These are phyloP conservation scores for Phaeosphaeria sp. DNA, from an alignment of 2,329 filamentous ascomycete species.

Conservation along the genomic window DNA sequence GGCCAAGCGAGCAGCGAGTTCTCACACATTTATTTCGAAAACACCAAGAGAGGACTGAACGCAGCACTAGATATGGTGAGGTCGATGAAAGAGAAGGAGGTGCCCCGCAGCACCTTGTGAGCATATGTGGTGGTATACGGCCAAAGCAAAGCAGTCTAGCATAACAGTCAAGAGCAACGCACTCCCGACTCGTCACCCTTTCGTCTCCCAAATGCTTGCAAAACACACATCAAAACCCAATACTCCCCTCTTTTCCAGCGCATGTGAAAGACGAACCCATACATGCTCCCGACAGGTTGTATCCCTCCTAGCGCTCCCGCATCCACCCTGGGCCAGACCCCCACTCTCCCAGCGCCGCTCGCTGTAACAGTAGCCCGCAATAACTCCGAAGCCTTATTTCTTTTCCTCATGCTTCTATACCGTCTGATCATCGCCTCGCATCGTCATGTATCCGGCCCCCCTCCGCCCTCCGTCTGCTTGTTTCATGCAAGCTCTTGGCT, in stretches of 20 bases:
- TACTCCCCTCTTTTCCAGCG: too few relatives aligned
- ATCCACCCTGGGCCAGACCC: not conserved
- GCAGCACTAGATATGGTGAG: constrained; percentile 35
- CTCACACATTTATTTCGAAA: constrained; percentile 44
- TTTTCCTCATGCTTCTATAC: too few relatives aligned
- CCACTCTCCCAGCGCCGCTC: not conserved
- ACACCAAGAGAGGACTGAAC: constrained; percentile 40
- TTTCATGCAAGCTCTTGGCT: not conserved
- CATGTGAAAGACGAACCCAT: too few relatives aligned
- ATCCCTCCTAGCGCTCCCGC: not conserved
- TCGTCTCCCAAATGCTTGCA: too few relatives aligned
- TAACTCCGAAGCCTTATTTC: not conserved
- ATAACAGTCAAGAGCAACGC: too few relatives aligned
- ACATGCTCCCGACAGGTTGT: too few relatives aligned
- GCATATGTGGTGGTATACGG: too few relatives aligned
- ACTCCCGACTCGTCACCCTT: too few relatives aligned
- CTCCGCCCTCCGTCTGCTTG: not conserved
- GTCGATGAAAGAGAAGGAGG: constrained; percentile 34
- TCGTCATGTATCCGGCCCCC: not conserved
- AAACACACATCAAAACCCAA: too few relatives aligned
- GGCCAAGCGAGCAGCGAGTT: constrained; percentile 47
- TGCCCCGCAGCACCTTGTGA: constrained; percentile 16
- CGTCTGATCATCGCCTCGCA: not conserved
- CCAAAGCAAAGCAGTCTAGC: too few relatives aligned
- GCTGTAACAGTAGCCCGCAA: not conserved